These are phyloP conservation scores for Leccinum disarticulatum DNA, from an alignment of 768 basidiomycete genomes.

Conservation along the genomic window DNA sequence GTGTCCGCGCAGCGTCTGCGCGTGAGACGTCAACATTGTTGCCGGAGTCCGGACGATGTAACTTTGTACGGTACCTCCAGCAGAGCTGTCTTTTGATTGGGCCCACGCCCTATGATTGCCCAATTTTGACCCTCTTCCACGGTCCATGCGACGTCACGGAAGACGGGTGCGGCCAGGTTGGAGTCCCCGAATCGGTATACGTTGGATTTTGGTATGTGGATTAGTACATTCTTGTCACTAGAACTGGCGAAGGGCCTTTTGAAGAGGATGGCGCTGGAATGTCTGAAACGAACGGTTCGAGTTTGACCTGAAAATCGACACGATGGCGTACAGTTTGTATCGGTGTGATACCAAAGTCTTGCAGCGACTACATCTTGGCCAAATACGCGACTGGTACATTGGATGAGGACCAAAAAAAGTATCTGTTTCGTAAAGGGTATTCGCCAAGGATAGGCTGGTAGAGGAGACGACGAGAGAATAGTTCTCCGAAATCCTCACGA, in stretches of 20 bases:
- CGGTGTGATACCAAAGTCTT: too few species aligned
- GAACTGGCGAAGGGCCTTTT: conserved; percentile 9
- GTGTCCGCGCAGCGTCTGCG: conserved; percentile 71
- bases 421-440: too few species aligned
- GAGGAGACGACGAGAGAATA: too few species aligned
- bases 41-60: neutral
- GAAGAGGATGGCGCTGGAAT: neutral
- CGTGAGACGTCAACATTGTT: neutral
- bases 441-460: too few species aligned
- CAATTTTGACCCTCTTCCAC: conserved; percentile 64
- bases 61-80: conserved; percentile 52
- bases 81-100: conserved; percentile 58
- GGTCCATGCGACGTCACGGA: conserved; percentile 57
- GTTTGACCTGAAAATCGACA: too few species aligned
- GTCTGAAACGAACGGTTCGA: neutral
- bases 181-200: conserved; percentile 62
- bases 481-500: too few species aligned
- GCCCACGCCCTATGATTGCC: conserved; percentile 70
- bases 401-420: too few species aligned
- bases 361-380: too few species aligned
- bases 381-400: too few species aligned
- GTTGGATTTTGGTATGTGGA: conserved; percentile 48
- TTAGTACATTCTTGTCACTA: conserved; percentile 14
- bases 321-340: too few species aligned
- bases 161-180: conserved; percentile 44